A percentile compares a stretch with the other conserved stretches of the same genome.
Evolutionary conservation across 2,329 filamentous ascomycete genomes (phyloP).

Genomic region (Verticillium nubilum): DNA sequence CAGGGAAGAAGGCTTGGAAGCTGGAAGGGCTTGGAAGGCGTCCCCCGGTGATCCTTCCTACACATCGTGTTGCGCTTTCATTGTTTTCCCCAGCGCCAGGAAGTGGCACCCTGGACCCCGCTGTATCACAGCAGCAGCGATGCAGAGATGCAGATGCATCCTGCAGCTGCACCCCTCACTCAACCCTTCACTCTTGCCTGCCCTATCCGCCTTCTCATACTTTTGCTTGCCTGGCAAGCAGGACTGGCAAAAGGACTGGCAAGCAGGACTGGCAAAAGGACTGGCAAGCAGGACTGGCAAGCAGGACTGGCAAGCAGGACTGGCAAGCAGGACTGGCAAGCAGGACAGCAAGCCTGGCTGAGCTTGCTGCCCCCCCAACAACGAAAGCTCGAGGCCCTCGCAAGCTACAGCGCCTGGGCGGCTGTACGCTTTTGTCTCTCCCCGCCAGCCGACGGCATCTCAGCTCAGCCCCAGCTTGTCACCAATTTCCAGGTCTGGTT

Average conservation of each 20-base stretch:
- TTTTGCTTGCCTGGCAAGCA: neutral
- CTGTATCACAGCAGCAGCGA: neutral
- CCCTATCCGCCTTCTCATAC: neutral
- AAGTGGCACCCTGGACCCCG: neutral
- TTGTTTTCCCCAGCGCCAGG: neutral
- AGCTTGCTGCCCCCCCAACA: too few species aligned
- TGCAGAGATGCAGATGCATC: neutral
- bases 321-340: too few species aligned
- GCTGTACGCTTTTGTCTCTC: neutral
- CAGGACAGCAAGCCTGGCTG: too few species aligned
- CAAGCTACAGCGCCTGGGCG: neutral
- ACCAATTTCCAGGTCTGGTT: neutral
- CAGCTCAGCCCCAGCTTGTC: neutral
- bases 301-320: too few species aligned
- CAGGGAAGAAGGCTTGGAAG: neutral
- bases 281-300: too few species aligned
- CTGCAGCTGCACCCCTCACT: neutral
- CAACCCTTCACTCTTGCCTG: neutral
- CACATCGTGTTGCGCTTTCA: neutral
- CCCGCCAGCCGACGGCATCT: neutral
- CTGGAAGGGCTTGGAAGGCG: neutral
- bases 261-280: too few species aligned
- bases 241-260: too few species aligned
- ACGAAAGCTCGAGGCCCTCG: neutral
- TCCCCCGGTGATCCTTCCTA: neutral